Evolutionary conservation across 768 basidiomycete genomes (phyloP).

Genomic region (Tricholoma sp.): DNA sequence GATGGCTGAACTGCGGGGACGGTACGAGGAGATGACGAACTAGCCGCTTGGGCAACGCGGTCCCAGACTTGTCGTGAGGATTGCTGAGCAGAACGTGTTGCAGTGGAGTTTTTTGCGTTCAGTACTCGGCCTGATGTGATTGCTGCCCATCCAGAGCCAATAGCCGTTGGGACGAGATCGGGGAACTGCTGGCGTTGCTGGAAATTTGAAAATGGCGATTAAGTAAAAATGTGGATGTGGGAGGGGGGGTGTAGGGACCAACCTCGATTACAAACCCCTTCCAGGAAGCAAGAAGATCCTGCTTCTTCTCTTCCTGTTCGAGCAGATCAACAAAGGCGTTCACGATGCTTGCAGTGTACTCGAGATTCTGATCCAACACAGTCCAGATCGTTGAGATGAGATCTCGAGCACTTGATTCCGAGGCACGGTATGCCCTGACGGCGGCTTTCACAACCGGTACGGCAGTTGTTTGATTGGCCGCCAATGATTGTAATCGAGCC

Average conservation of each 20-base stretch:
- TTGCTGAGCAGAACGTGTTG: conserved; percentile 48
- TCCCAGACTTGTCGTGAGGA: conserved; percentile 75
- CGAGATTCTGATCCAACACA: conserved; percentile 46
- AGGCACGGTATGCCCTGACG: conserved; percentile 68
- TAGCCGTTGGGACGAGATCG: conserved; percentile 54
- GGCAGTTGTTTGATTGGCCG: conserved; percentile 53
- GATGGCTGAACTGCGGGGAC: no score
- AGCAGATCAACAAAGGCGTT: conserved; percentile 66
- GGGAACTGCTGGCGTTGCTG: conserved; percentile 88
- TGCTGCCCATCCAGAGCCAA: conserved; percentile 68
- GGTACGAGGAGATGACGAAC: conserved; percentile 27
- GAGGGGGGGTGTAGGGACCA: conserved; percentile 9
- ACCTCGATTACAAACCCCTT: conserved; percentile 84
- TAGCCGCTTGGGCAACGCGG: conserved; percentile 80
- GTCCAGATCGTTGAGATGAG: conserved; percentile 88
- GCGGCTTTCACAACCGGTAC: conserved; percentile 65
- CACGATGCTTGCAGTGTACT: conserved; percentile 70
- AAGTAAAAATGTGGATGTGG: neutral
- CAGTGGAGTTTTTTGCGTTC: conserved; percentile 74
- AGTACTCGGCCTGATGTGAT: conserved; percentile 80
- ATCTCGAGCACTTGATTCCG: conserved; percentile 78
- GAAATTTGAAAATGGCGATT: neutral
- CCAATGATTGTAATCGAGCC: conserved; percentile 52
- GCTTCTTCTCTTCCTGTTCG: conserved; percentile 83
- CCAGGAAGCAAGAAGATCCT: conserved; percentile 70